Percentiles rank a stretch among this genome's conserved stretches.
phyloP scores from a whole-genome alignment of 441 rosid genomes.

The Gossypium davidsonii region DNA sequence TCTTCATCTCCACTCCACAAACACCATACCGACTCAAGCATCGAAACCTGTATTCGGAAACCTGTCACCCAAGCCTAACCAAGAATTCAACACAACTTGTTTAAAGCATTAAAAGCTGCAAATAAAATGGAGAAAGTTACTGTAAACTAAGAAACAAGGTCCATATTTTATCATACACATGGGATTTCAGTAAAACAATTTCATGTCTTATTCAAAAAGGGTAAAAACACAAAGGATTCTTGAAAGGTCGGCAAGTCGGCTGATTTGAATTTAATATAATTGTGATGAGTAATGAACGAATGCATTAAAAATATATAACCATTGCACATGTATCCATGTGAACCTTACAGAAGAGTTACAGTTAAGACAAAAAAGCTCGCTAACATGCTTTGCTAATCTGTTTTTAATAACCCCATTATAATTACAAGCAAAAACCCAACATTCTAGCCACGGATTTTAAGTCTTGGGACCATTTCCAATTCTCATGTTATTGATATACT shows the following conservation, averaged over 20 bases:
- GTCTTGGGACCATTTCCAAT: not conserved
- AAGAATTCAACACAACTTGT: not conserved
- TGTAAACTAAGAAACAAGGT: not conserved
- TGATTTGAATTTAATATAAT: constrained; percentile 18
- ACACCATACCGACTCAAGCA: not conserved
- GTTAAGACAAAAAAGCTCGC: constrained; percentile 10
- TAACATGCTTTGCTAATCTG: constrained; percentile 3
- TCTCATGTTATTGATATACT: not conserved
- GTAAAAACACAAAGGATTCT: not conserved
- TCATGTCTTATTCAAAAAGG: not conserved
- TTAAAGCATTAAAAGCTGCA: not conserved
- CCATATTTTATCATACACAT: not conserved
- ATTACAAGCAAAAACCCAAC: not conserved
- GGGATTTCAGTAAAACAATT: not conserved
- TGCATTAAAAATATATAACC: constrained; percentile 15
- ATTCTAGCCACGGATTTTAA: not conserved
- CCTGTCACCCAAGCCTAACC: not conserved
- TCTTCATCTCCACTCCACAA: not conserved
- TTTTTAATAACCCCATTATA: not conserved
- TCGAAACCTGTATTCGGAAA: not conserved
- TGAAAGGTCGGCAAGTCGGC: constrained; percentile 12
- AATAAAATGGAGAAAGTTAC: not conserved
- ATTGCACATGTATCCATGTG: constrained; percentile 35
- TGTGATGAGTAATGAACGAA: not conserved
- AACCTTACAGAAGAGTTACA: constrained; percentile 6